Base-by-base conservation (phyloP, 148 eudicot genomes). In the Talinum fruticosum region DNA sequence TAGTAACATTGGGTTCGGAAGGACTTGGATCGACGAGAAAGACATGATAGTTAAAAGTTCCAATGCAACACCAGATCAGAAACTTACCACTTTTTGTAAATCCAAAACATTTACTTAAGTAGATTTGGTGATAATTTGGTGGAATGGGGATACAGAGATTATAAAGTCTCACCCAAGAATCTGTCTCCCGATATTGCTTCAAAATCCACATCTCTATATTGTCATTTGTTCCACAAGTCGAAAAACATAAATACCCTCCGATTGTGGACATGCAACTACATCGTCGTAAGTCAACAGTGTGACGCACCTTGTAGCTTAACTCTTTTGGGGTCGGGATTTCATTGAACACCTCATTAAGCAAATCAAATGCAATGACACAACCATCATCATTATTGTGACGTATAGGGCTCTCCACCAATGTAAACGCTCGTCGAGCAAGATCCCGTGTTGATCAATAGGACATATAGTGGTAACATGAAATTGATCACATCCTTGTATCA, bases 181-280 rank as follows among this genome's bases (percentile, higher is more conserved):
- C 10, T 4, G n/a, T 18, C 5, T 66, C n/a, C n/a, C n/a, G n/a
- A 18, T 66, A 66, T 5, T 33, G n/a, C 24, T 66, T 66, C 14
- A 66, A 18, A 23, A 66, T 34, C 70, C 70, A 66, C 29, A 66
- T 19, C 41, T 66, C 41, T 2, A 34, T 34, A 1, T 33, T 66
- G 38, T 66, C 3, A 6, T 66, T 1, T 18, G 18, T 21, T 10
- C 41, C 1, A 66, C 33, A 66, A 19, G 33, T 1, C 3, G 70
- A 66, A 1, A 66, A 66, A 66, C 70, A 33, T 34, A 66, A 21
- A 36, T 24, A 66, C 24, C 70, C 70, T 66, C 70, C 70, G 7
- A 66, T 15, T 33, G 29, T 23, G 33, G 24, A 66, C 18, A 66
- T 15, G 70, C 70, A 38, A 34, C 41, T 66, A 7, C 5, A 66